These are phyloP conservation scores for Lomentospora prolificans DNA, from an alignment of 2,329 filamentous ascomycete species.

Conservation along the genomic window DNA sequence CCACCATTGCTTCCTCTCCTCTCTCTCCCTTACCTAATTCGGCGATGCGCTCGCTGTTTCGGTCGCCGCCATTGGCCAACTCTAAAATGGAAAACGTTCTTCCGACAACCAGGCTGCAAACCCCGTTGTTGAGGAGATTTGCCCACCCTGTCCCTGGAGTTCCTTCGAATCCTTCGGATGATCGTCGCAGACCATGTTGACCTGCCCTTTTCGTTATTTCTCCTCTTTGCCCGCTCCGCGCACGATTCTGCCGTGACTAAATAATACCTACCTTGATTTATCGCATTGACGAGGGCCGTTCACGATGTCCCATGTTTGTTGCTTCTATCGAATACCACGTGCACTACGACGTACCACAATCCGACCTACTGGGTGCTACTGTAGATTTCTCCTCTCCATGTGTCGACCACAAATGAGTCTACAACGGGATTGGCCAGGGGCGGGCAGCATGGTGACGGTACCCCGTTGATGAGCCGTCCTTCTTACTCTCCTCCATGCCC, in stretches of 20 bases:
- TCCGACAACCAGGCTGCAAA: neutral
- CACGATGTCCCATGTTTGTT: too few species aligned
- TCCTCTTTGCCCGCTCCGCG: neutral
- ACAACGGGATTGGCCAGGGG: neutral
- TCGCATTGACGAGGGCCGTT: neutral
- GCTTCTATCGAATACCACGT: too few species aligned
- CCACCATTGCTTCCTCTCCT: neutral
- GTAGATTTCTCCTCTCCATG: neutral
- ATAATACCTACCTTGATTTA: neutral
- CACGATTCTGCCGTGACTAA: neutral
- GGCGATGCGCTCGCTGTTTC: neutral
- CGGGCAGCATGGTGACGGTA: neutral
- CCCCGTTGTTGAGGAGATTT: neutral
- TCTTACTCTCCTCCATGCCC: neutral
- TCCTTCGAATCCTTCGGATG: constrained; percentile 2
- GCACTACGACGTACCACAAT: too few species aligned
- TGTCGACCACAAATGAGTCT: too few species aligned
- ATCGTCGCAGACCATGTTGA: neutral
- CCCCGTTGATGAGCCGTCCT: neutral
- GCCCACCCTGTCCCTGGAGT: neutral
- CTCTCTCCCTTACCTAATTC: neutral
- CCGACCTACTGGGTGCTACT: too few species aligned
- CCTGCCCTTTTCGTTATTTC: neutral
- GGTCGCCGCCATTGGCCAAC: neutral
- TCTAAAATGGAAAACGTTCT: neutral